Percentiles rank a stretch among this genome's conserved stretches.
These are phyloP conservation scores for Waitea zeae DNA, from an alignment of 1,284 basidiomycete genomes.

Conservation along the genomic window DNA sequence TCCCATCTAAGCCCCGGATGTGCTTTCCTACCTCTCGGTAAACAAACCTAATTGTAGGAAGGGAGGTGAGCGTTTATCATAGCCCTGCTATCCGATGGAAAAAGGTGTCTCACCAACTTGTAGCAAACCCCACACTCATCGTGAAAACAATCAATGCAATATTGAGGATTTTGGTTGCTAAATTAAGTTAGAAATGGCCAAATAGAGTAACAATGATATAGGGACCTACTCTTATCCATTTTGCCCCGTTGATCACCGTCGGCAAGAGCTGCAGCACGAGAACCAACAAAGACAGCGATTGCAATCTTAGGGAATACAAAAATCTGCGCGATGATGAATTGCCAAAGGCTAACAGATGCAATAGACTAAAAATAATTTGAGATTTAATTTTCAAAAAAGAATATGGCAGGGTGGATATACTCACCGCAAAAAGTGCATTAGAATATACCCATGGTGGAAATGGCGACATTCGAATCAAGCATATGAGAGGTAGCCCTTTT, in stretches of 20 bases:
- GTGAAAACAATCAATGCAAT: conserved; percentile 34
- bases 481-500: conserved; percentile 59
- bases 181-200: conserved; percentile 13
- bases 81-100: conserved; percentile 44
- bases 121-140: conserved; percentile 35
- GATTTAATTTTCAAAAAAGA: not conserved
- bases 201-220: not conserved
- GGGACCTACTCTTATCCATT: conserved; percentile 66
- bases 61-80: too few species aligned
- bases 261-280: conserved; percentile 53
- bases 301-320: conserved; percentile 55
- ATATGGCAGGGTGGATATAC: conserved; percentile 12
- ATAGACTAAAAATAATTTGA: conserved; percentile 36
- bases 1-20: conserved; percentile 32
- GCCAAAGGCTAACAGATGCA: conserved; percentile 49
- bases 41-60: too few species aligned
- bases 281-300: conserved; percentile 64
- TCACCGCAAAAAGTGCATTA: conserved; percentile 60
- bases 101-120: conserved; percentile 29
- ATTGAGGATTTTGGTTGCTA: conserved; percentile 54
- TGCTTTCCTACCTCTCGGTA: too few species aligned
- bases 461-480: conserved; percentile 66
- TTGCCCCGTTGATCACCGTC: conserved; percentile 56
- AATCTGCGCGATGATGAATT: conserved; percentile 58
- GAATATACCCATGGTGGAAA: conserved; percentile 75